Percentiles rank a stretch among this genome's conserved stretches.
phyloP scores from a whole-genome alignment of 2,329 filamentous ascomycete genomes.

The Trichoderma semiorbis region DNA sequence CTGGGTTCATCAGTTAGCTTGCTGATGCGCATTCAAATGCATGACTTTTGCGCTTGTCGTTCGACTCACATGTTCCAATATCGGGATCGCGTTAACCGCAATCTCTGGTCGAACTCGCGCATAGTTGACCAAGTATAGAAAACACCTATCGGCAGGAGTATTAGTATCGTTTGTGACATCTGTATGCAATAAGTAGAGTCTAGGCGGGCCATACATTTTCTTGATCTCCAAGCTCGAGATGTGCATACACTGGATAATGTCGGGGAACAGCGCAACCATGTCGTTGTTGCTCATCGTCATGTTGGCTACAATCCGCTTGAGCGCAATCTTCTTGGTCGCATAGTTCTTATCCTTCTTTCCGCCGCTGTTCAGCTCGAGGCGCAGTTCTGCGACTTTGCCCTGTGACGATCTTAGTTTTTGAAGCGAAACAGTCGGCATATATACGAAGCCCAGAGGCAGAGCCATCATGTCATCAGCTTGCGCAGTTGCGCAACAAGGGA shows the following conservation, averaged over 20 bases:
- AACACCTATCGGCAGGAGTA: slow-evolving; percentile 66
- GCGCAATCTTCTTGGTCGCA: slow-evolving; percentile 89
- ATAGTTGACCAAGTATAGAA: slow-evolving; percentile 96
- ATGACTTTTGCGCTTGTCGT: neutral
- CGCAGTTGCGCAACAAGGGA: slow-evolving; percentile 1
- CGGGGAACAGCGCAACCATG: slow-evolving; percentile 95
- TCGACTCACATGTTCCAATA: slow-evolving; percentile 67
- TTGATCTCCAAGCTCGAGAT: slow-evolving; percentile 96
- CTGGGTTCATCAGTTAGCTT: slow-evolving; percentile 40
- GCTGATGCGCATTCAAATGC: slow-evolving; percentile 12
- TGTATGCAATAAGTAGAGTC: neutral
- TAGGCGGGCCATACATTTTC: slow-evolving; percentile 73
- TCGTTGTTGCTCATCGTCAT: slow-evolving; percentile 99
- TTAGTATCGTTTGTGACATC: neutral
- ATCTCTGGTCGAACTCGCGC: slow-evolving; percentile 91
- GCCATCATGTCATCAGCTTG: slow-evolving; percentile 24
- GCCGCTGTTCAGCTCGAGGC: slow-evolving; percentile 87
- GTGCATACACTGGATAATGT: slow-evolving; percentile 93
- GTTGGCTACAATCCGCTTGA: slow-evolving; percentile 99
- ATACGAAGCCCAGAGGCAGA: slow-evolving; percentile 50
- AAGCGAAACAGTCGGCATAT: slow-evolving; percentile 44
- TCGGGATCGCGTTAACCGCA: slow-evolving; percentile 86
- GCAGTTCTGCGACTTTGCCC: slow-evolving; percentile 98
- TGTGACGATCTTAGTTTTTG: slow-evolving; percentile 60
- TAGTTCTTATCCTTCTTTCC: slow-evolving; percentile 98